Evolutionary conservation across 495 filamentous ascomycete species (phyloP).

Genomic region (Tirmania nivea): DNA sequence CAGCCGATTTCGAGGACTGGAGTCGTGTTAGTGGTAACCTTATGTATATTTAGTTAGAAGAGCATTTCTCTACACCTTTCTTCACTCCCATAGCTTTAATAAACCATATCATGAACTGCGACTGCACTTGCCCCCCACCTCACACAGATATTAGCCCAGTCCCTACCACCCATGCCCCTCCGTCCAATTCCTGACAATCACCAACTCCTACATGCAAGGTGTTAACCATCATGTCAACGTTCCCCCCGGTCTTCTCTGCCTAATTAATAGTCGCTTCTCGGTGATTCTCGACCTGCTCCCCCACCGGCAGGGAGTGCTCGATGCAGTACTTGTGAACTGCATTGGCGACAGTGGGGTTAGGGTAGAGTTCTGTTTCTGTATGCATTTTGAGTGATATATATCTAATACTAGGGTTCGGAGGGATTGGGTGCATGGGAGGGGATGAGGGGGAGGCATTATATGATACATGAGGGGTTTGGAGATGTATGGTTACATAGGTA

Average conservation of each 20-base stretch:
- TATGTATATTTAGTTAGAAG: not conserved
- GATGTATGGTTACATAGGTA: too few relatives aligned
- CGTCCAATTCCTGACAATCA: not conserved
- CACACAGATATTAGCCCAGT: not conserved
- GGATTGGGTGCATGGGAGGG: too few relatives aligned
- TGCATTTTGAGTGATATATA: too few relatives aligned
- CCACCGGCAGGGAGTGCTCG: slow-evolving; percentile 12
- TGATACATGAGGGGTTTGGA: too few relatives aligned
- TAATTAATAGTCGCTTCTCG: slow-evolving; percentile 9
- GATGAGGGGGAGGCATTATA: too few relatives aligned
- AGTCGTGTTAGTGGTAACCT: not conserved
- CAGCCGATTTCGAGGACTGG: slow-evolving; percentile 22
- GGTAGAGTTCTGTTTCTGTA: slow-evolving; percentile 10
- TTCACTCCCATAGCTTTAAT: slow-evolving; percentile 5
- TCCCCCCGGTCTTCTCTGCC: not conserved
- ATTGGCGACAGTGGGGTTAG: slow-evolving; percentile 10
- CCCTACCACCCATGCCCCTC: not conserved
- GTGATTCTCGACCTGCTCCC: slow-evolving; percentile 7
- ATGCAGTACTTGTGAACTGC: slow-evolving; percentile 17
- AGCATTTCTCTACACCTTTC: not conserved
- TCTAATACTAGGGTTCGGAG: too few relatives aligned
- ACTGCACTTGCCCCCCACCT: slow-evolving; percentile 3
- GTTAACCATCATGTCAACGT: slow-evolving; percentile 14
- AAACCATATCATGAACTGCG: slow-evolving; percentile 15
- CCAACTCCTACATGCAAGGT: slow-evolving; percentile 7